These are phyloP conservation scores for Mucor ambiguus DNA, from an alignment of 371 early-diverging fungal genomes.

Conservation along the genomic window DNA sequence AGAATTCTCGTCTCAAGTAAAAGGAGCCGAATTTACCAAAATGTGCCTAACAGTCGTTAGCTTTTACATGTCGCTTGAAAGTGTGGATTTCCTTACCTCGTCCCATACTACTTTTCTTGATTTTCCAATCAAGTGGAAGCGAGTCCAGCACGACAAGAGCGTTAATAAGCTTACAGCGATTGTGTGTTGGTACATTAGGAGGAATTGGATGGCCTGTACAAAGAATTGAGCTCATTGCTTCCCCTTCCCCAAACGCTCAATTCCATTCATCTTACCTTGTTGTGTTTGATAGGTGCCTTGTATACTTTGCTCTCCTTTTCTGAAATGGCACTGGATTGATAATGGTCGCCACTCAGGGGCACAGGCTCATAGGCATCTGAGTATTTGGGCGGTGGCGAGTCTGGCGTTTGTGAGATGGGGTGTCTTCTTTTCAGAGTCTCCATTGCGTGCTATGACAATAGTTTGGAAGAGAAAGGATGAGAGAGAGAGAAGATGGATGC, in stretches of 20 bases:
- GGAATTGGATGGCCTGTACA: constrained; percentile 11
- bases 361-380: constrained; percentile 24
- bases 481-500: not conserved
- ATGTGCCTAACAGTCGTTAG: constrained; percentile 68
- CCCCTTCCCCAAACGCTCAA: not conserved
- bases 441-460: constrained; percentile 12
- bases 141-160: constrained; percentile 66
- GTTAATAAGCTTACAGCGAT: constrained; percentile 32
- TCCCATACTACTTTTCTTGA: constrained; percentile 83
- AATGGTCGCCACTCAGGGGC: constrained; percentile 13
- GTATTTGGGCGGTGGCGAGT: constrained; percentile 27
- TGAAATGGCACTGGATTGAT: not conserved
- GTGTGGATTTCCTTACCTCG: constrained; percentile 42
- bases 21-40: constrained; percentile 96
- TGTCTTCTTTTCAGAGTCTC: constrained; percentile 27
- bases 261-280: not conserved
- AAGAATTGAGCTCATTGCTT: not conserved
- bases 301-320: constrained; percentile 8
- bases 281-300: constrained; percentile 1
- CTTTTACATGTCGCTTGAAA: not conserved
- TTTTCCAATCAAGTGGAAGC: constrained; percentile 73
- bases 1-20: constrained; percentile 91
- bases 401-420: constrained; percentile 9
- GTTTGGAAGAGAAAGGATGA: not conserved
- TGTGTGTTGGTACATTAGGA: constrained; percentile 10